phyloP scores from a whole-genome alignment of 2,329 filamentous ascomycete genomes.

The Cercospora nicotianae region DNA sequence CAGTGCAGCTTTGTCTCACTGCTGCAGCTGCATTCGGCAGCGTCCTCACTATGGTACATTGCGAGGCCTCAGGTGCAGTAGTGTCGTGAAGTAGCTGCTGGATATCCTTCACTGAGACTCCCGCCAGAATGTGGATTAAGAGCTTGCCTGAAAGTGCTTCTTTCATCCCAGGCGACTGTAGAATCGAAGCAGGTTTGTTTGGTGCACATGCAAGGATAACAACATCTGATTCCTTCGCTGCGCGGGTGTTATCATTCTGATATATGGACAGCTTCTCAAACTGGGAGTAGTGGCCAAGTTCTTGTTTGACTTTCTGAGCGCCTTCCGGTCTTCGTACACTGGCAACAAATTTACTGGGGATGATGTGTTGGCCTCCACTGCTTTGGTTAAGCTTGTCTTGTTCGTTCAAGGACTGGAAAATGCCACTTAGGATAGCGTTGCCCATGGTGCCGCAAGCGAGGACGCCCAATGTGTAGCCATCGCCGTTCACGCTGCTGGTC shows the following conservation, averaged over 20 bases:
- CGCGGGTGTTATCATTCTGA: constrained; percentile 69
- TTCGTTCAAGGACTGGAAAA: constrained; percentile 68
- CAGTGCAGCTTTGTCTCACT: constrained; percentile 76
- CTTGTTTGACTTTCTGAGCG: constrained; percentile 66
- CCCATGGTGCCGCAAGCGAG: constrained; percentile 89
- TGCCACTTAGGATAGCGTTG: constrained; percentile 77
- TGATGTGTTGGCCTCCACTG: constrained; percentile 45
- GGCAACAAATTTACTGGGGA: constrained; percentile 76
- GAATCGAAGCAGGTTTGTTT: constrained; percentile 67
- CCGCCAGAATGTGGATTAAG: constrained; percentile 77
- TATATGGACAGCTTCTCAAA: constrained; percentile 63
- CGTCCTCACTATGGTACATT: constrained; percentile 69
- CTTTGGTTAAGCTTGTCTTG: constrained; percentile 32
- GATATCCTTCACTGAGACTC: constrained; percentile 65
- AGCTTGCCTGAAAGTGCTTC: constrained; percentile 77
- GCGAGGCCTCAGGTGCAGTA: constrained; percentile 49
- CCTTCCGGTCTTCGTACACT: constrained; percentile 71
- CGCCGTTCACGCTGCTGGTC: background rate
- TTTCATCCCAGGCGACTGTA: constrained; percentile 66
- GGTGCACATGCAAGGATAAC: constrained; percentile 81
- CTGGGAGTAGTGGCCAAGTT: constrained; percentile 60
- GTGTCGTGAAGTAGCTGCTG: constrained; percentile 58
- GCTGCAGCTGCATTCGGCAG: constrained; percentile 84
- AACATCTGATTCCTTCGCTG: constrained; percentile 68
- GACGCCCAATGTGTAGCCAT: constrained; percentile 69